phyloP scores from a whole-genome alignment of 176 grass and related monocot genomes.

The maize (Zea mays) region DNA sequence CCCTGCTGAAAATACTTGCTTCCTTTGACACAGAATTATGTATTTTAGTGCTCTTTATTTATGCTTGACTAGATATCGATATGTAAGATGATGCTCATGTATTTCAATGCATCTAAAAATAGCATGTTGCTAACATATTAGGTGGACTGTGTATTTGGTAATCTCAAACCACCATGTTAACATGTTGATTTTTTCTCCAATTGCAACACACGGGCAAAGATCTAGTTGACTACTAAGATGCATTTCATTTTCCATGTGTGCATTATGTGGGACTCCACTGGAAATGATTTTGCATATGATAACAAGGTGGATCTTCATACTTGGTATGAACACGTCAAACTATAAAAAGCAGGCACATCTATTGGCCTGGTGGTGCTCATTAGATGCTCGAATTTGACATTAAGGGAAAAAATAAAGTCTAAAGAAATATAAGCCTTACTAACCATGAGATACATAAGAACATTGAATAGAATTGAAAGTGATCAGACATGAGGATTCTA shows the following conservation, averaged over 20 bases:
- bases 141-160: neutral
- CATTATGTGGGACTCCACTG: neutral
- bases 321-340: neutral
- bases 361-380: neutral
- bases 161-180: neutral
- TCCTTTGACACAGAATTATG: neutral
- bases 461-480: neutral
- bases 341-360: conserved; percentile 11
- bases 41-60: neutral
- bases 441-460: conserved; percentile 8
- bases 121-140: neutral
- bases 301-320: neutral
- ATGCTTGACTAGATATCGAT: neutral
- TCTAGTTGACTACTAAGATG: neutral
- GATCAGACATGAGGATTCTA: conserved; percentile 27
- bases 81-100: neutral
- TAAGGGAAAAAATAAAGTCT: neutral
- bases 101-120: neutral
- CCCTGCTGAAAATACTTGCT: neutral
- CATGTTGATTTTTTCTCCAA: neutral
- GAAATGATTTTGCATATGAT: neutral
- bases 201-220: neutral
- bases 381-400: neutral
- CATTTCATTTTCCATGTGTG: conserved; percentile 10
- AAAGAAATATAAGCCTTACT: neutral